Conservation (phyloP, 176 grass and related monocot genomes). For the Zizania latifolia region DNA sequence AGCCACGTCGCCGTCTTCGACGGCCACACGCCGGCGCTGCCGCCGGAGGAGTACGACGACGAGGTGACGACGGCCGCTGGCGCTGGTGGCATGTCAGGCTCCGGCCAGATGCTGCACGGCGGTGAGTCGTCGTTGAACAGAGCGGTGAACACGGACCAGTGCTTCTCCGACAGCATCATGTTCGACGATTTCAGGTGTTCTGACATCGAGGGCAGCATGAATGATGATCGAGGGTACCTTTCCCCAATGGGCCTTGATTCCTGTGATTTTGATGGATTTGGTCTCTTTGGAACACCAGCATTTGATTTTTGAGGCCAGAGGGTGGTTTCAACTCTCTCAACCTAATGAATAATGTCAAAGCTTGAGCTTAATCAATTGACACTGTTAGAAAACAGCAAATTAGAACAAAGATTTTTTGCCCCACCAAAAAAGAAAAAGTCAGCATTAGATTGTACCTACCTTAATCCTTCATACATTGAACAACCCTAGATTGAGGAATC, state of each 20-base stretch:
- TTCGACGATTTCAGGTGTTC: constrained; percentile 21
- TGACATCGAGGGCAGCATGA: constrained; percentile 10
- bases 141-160: constrained; percentile 7
- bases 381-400: background rate
- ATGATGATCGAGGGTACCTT: constrained; percentile 15
- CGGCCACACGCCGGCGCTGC: constrained; percentile 56
- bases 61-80: background rate
- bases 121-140: background rate
- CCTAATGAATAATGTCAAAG: background rate
- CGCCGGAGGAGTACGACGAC: background rate
- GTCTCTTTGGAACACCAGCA: constrained; percentile 15
- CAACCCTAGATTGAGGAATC: background rate
- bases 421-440: background rate
- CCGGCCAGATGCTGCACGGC: background rate
- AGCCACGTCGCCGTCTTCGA: constrained; percentile 70
- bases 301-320: constrained; percentile 32
- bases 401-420: too few species aligned
- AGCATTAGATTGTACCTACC: background rate
- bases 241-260: constrained; percentile 30
- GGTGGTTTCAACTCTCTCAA: background rate
- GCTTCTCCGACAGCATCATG: constrained; percentile 16
- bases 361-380: background rate
- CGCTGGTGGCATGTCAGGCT: background rate
- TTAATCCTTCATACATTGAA: background rate
- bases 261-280: constrained; percentile 47